Evolutionary conservation across 139 green algal genomes (phyloP).

Genomic region (Edaphochlamys debaryana): DNA sequence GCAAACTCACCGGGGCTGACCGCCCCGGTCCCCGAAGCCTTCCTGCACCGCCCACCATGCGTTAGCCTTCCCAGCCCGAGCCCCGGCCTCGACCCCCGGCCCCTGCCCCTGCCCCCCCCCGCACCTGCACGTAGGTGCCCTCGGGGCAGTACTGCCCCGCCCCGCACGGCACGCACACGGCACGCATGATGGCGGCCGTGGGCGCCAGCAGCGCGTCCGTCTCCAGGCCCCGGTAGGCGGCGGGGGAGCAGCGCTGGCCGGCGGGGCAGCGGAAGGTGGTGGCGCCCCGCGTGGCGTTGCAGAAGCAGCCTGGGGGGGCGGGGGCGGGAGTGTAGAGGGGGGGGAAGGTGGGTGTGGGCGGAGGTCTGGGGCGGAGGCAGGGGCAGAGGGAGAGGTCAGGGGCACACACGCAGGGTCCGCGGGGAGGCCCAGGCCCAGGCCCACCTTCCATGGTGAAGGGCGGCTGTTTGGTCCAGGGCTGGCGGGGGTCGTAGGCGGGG

Average conservation of each 20-base stretch:
- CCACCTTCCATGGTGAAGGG: neutral
- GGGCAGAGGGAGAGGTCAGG: neutral
- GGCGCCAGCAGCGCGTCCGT: conserved; percentile 17
- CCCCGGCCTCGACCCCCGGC: too few species aligned
- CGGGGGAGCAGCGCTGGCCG: conserved; percentile 35
- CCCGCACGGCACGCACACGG: conserved; percentile 48
- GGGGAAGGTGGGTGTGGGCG: too few species aligned
- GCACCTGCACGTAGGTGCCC: conserved; percentile 42
- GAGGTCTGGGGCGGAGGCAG: neutral
- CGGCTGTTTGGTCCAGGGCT: neutral
- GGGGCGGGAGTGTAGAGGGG: neutral
- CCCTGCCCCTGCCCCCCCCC: too few species aligned
- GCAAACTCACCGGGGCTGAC: too few species aligned
- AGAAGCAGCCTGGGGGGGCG: conserved; percentile 41
- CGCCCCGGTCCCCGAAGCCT: too few species aligned
- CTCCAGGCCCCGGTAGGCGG: conserved; percentile 26
- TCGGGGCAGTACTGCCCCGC: conserved; percentile 52
- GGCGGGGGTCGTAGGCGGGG: conserved; percentile 7
- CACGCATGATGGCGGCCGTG: conserved; percentile 13
- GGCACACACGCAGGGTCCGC: too few species aligned
- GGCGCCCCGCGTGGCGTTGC: conserved; percentile 46
- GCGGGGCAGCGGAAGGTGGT: conserved; percentile 44
- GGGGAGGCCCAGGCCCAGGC: too few species aligned
- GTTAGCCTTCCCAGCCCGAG: too few species aligned
- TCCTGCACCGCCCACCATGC: too few species aligned